Base-by-base conservation (phyloP, 257 asterid species). In the Lantana camara region DNA sequence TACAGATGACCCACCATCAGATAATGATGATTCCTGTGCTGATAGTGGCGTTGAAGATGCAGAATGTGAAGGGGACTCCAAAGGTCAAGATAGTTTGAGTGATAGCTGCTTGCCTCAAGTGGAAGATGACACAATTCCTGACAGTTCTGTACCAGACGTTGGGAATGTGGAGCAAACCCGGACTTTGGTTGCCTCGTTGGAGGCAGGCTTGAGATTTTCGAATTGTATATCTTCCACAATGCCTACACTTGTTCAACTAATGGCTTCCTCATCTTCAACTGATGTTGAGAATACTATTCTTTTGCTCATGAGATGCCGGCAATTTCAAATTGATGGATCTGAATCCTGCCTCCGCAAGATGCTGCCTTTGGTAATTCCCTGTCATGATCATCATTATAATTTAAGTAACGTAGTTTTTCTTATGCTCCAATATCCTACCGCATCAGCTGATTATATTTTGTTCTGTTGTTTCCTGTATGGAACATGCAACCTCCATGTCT, bases 221-320 rank as follows among this genome's bases (percentile, higher is more conserved):
- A 78, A 70, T 57, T 88, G 95, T 67, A 75, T 90, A 22, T 87
- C 95, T 13, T 82, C 84, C 54, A 75, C 74, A 10, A 90, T 85
- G 96, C 89, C 95, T 21, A 88, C 82, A 66, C 96, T 93, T 45
- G 92, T 93, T 73, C 99, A 93, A 46, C 76, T 93, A 77, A 87
- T 93, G 99, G 97, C 99, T 63, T 93, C 99, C 23, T 84, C 99
- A 63, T 90, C 99, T 72, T 93, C 97, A n/a, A 82, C 78, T 54
- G 97, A 93, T 62, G 99, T 90, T 72, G 99, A 93, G 60, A 85
- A 85, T 68, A 81, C 97, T 66, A 93, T 93, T 74, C 90, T 88
- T 56, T 73, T 93, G 75, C 86, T 93, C 68, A 93, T 93, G 99
- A 93, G 99, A 79, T 93, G 99, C 75, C 84, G 87, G 61, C 99